Evolutionary conservation across 2,329 filamentous ascomycete species (phyloP).

Genomic region (Cladosporium sp.): DNA sequence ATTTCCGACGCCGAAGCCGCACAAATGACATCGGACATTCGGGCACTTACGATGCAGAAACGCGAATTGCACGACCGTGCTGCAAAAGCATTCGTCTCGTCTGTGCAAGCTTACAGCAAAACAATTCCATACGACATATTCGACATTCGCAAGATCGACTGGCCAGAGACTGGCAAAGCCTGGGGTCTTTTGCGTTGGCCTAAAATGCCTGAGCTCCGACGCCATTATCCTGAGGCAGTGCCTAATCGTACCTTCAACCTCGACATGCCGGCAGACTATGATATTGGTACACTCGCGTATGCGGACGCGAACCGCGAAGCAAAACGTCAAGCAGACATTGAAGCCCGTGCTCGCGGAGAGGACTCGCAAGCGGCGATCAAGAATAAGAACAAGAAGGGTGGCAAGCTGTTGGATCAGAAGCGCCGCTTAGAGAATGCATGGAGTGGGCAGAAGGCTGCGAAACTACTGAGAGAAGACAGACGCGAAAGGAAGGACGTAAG

Average conservation of each 20-base stretch:
- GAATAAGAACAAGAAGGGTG: constrained; percentile 25
- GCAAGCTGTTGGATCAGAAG: constrained; percentile 24
- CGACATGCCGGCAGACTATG: constrained; percentile 26
- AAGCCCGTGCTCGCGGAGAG: constrained; percentile 25
- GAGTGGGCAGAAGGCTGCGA: constrained; percentile 24
- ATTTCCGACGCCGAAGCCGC: constrained; percentile 58
- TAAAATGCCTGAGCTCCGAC: constrained; percentile 78
- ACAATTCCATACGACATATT: constrained; percentile 92
- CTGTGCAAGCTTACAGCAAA: constrained; percentile 85
- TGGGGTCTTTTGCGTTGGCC: constrained; percentile 87
- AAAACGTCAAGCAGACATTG: constrained; percentile 36
- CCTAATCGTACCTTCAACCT: constrained; percentile 41
- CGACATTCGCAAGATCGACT: constrained; percentile 73
- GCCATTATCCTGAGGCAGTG: constrained; percentile 33
- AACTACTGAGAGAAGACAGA: constrained; percentile 11
- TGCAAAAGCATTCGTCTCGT: constrained; percentile 87
- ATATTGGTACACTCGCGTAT: constrained; percentile 40
- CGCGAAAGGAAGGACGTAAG: constrained; percentile 15
- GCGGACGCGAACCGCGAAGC: constrained; percentile 43
- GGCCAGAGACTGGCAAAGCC: constrained; percentile 71
- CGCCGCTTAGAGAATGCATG: constrained; percentile 34
- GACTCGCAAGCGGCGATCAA: background rate
- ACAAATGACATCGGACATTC: constrained; percentile 56
- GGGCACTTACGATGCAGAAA: constrained; percentile 56
- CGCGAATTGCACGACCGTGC: constrained; percentile 77